phyloP scores from a whole-genome alignment of 306 rosid species.

The Ammopiptanthus mongolicus region DNA sequence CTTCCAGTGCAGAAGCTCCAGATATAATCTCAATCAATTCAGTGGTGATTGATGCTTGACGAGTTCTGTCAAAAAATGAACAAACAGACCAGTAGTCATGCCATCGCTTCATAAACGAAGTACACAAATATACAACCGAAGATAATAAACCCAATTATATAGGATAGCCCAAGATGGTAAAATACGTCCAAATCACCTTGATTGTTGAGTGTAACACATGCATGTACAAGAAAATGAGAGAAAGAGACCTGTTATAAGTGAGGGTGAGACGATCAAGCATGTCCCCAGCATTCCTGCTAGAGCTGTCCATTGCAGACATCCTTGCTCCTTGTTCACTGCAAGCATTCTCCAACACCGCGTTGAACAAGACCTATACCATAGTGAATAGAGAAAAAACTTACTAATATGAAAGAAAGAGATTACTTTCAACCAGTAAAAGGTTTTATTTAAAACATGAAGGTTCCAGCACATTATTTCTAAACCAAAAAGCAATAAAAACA shows the following conservation, averaged over 20 bases:
- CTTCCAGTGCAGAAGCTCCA: constrained; percentile 89
- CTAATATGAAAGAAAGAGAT: neutral
- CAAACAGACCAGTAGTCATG: constrained; percentile 26
- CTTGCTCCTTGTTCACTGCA: constrained; percentile 99
- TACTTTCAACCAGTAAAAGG: neutral
- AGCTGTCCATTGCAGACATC: constrained; percentile 99
- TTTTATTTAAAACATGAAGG: neutral
- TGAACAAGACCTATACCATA: constrained; percentile 66
- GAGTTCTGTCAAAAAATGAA: constrained; percentile 61
- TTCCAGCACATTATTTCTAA: neutral
- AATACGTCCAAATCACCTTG: neutral
- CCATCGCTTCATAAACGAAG: neutral
- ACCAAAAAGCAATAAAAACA: neutral
- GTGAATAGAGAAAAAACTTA: no score
- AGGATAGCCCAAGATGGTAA: neutral
- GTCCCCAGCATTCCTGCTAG: constrained; percentile 98
- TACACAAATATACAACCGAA: neutral
- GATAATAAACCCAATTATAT: neutral
- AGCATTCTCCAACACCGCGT: constrained; percentile 94
- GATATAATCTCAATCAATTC: constrained; percentile 98
- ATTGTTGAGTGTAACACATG: neutral
- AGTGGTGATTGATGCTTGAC: constrained; percentile 98
- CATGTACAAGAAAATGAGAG: neutral
- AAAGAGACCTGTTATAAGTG: constrained; percentile 75
- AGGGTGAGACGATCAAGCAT: constrained; percentile 99